These are phyloP conservation scores for Rhododendron simsii DNA, from an alignment of 148 eudicot species.

Conservation along the genomic window DNA sequence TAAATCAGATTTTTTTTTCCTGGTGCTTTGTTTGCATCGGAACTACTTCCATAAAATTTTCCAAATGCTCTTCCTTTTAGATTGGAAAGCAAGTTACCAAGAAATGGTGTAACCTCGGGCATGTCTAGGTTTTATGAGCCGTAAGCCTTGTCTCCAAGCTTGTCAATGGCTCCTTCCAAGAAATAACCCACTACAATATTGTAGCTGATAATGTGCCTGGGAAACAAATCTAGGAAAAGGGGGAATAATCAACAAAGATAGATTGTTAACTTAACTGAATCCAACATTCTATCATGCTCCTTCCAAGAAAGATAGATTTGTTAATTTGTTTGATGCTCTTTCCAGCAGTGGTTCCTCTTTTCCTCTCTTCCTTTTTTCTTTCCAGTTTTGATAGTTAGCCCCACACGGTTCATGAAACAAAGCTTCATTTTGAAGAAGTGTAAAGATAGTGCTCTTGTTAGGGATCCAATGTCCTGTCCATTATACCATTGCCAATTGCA, in stretches of 20 bases:
- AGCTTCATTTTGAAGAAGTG: background rate
- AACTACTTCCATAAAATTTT: background rate
- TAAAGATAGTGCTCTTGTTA: background rate
- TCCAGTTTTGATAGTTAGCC: background rate
- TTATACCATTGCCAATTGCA: background rate
- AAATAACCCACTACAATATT: background rate
- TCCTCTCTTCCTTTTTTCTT: background rate
- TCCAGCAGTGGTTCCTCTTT: background rate
- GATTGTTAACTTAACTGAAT: background rate
- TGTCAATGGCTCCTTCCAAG: constrained; percentile 5
- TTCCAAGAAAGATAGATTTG: too few relatives aligned
- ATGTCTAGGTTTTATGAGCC: background rate
- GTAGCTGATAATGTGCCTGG: background rate
- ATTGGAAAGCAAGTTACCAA: background rate
- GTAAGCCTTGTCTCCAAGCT: background rate
- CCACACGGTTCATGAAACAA: background rate
- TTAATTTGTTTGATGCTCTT: background rate
- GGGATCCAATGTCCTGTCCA: background rate
- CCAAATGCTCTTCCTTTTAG: background rate
- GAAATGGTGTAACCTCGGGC: background rate
- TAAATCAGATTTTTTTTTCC: background rate
- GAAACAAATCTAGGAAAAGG: background rate
- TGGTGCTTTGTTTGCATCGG: background rate
- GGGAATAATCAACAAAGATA: background rate
- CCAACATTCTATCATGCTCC: background rate